Percentiles rank a stretch among this genome's conserved stretches.
Evolutionary conservation across 2,329 filamentous ascomycete species (phyloP).

Genomic region (Rhynchosporium secalis): DNA sequence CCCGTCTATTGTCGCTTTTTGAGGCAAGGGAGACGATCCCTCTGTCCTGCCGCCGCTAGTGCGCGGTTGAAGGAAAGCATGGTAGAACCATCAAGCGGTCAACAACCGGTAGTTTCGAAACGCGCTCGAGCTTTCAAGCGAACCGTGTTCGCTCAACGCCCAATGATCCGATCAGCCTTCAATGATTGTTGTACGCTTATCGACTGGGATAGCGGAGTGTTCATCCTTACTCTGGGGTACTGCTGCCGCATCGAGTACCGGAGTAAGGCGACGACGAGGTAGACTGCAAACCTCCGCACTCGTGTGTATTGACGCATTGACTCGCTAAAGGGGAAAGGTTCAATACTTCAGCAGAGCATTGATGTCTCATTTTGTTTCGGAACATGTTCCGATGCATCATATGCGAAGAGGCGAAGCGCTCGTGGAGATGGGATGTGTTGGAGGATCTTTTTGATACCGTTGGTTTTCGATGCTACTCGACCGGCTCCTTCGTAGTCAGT

Average conservation of each 20-base stretch:
- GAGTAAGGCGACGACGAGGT: slow-evolving; percentile 16
- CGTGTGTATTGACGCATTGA: slow-evolving; percentile 8
- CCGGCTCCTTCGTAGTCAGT: background rate
- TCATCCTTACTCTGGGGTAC: slow-evolving; percentile 22
- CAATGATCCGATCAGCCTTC: slow-evolving; percentile 16
- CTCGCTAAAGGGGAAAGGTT: background rate
- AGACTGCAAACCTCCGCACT: slow-evolving; percentile 5
- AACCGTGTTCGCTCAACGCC: slow-evolving; percentile 10
- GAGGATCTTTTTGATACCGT: background rate
- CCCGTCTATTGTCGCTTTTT: slow-evolving; percentile 9
- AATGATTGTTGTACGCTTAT: slow-evolving; percentile 19
- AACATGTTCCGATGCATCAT: slow-evolving; percentile 6
- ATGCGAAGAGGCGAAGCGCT: slow-evolving; percentile 22
- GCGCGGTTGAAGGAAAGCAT: slow-evolving; percentile 13
- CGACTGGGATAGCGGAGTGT: slow-evolving; percentile 19
- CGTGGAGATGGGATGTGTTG: background rate
- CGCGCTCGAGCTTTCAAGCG: slow-evolving; percentile 19
- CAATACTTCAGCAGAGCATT: slow-evolving; percentile 18
- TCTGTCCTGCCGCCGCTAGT: background rate
- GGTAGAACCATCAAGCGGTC: slow-evolving; percentile 8
- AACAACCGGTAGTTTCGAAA: slow-evolving; percentile 13
- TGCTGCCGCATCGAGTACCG: slow-evolving; percentile 11
- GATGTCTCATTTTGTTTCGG: slow-evolving; percentile 21
- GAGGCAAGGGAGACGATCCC: slow-evolving; percentile 11
- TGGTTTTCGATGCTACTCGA: background rate